Evolutionary conservation across 352 stramenopile species (phyloP).

Genomic region (Globisporangium spiculum): DNA sequence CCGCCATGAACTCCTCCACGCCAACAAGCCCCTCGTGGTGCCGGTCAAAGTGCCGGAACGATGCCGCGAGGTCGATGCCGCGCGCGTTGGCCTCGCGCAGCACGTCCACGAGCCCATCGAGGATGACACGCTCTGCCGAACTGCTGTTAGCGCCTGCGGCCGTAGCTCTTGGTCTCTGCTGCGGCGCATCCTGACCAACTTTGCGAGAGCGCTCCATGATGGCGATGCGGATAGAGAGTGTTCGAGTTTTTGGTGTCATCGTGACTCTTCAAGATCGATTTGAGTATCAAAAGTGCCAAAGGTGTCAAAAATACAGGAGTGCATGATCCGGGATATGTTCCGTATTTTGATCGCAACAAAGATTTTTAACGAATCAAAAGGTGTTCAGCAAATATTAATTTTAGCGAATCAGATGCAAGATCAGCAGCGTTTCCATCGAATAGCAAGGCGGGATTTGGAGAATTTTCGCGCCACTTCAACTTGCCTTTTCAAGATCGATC

Average conservation of each 20-base stretch:
- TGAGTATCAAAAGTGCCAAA: neutral
- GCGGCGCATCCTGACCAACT: neutral
- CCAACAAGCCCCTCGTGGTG: constrained; percentile 40
- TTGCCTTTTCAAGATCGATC: neutral
- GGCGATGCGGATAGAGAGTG: neutral
- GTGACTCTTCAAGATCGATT: constrained; percentile 4
- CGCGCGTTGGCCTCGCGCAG: constrained; percentile 44
- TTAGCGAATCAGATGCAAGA: neutral
- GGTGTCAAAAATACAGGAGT: neutral
- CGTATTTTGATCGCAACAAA: neutral
- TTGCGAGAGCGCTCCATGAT: neutral
- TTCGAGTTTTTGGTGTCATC: neutral
- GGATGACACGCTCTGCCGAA: constrained; percentile 11
- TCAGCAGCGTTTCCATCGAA: neutral
- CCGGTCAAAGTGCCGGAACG: constrained; percentile 61
- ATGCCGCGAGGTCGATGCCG: constrained; percentile 45
- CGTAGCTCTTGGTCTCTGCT: neutral
- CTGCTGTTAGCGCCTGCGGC: neutral
- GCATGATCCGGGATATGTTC: neutral
- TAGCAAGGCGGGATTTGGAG: neutral
- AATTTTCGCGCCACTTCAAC: constrained; percentile 10
- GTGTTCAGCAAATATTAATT: neutral
- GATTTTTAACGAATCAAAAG: too few species aligned
- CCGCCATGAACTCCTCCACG: constrained; percentile 49
- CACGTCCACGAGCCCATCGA: constrained; percentile 45